phyloP scores from a whole-genome alignment of 2,329 filamentous ascomycete genomes.

The Venturia nashicola region DNA sequence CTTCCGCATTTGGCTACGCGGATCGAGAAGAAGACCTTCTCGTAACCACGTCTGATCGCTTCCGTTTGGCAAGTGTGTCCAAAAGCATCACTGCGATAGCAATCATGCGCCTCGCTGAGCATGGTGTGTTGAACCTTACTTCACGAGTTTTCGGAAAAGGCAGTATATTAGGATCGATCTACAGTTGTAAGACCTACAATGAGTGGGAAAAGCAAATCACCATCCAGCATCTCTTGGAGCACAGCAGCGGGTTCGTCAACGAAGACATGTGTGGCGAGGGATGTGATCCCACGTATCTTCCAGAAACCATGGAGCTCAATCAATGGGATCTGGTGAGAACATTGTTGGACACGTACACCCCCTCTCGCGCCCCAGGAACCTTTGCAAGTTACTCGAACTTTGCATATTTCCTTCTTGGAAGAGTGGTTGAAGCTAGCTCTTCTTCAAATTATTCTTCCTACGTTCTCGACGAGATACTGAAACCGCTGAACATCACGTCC shows the following conservation, averaged over 20 bases:
- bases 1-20: slow-evolving; percentile 7
- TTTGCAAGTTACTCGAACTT: slow-evolving; percentile 10
- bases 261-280: slow-evolving; percentile 6
- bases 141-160: slow-evolving; percentile 3
- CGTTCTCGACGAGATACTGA: slow-evolving; percentile 1
- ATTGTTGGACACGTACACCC: slow-evolving; percentile 5
- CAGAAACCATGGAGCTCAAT: background rate
- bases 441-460: background rate
- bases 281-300: slow-evolving; percentile 5
- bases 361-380: slow-evolving; percentile 5
- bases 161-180: slow-evolving; percentile 4
- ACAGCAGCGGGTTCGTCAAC: slow-evolving; percentile 7
- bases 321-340: slow-evolving; percentile 10
- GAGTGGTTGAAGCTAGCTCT: slow-evolving; percentile 6
- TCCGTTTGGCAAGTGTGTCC: slow-evolving; percentile 9
- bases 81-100: slow-evolving; percentile 11
- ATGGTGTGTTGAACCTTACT: background rate
- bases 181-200: slow-evolving; percentile 6
- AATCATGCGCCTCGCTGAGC: slow-evolving; percentile 8
- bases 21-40: background rate
- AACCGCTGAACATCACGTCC: background rate
- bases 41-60: slow-evolving; percentile 7
- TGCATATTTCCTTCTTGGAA: slow-evolving; percentile 6
- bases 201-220: slow-evolving; percentile 8
- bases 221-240: slow-evolving; percentile 8